Base-by-base conservation (phyloP, 257 asterid species). In the Primulina tabacum region DNA sequence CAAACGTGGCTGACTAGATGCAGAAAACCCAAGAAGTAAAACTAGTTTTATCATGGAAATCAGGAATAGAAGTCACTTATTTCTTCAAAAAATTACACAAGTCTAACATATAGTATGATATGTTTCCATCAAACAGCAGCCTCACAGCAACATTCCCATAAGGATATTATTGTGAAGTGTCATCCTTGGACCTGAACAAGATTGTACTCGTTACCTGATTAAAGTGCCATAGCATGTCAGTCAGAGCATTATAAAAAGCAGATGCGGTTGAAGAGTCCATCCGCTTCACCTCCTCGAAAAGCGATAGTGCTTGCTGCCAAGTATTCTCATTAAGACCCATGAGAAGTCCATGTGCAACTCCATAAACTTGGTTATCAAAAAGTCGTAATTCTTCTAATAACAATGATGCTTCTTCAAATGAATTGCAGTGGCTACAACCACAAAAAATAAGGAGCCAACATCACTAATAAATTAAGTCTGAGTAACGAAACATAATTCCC, bases 281-380 rank as follows among this genome's bases (percentile, higher is more conserved):
- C 70, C 83, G 86, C 76, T 89, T 90, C 84, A 93, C 96, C 68
- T 87, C 95, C 68, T 93, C 87, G 59, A 93, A 90, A 69, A 93
- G 94, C 67, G 81, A 81, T 35, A 87, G 75, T 67, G 97, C 99
- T 79, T 81, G 90, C 28, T 78, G 62, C 99, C 99, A 93, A 47
- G 90, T 88, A 32, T 61, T 76, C 62, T 86, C 89, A 60, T 76
- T 77, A 62, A 60, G 73, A 14, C 96, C 97, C 96, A 85, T 87
- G 69, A 93, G 95, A 76, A 93, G 97, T 43, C 99, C 99, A 56
- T 89, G 90, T 2, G 97, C 99, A 76, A 90, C 97, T 70, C 99
- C 96, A 68, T 93, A 90, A 18, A 93, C 90, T 63, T 86, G 96
- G 77, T 90, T 80, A 71, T 93, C 99, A 63, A 90, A 86, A 43